phyloP scores from a whole-genome alignment of 1,139 yeast species.

The Taphrina flavorubra region DNA sequence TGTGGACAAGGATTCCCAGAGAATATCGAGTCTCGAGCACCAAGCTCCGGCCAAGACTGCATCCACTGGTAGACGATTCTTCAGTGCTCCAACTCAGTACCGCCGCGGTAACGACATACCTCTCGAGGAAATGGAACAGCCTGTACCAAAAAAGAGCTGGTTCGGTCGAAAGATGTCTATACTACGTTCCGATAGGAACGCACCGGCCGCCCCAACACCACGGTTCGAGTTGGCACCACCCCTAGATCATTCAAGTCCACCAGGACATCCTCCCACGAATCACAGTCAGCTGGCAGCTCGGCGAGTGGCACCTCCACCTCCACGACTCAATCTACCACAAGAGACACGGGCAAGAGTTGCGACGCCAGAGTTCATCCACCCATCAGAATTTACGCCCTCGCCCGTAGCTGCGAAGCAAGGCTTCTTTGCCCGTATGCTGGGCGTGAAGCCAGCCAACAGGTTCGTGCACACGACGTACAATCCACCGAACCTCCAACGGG shows the following conservation, averaged over 20 bases:
- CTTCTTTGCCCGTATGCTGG: conserved; percentile 43
- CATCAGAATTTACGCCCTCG: conserved; percentile 22
- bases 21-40: conserved; percentile 27
- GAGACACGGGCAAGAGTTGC: not conserved
- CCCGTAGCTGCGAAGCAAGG: conserved; percentile 27
- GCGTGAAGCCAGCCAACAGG: conserved; percentile 42
- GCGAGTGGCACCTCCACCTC: conserved; percentile 34
- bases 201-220: conserved; percentile 20
- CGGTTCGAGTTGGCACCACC: conserved; percentile 7
- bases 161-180: conserved; percentile 27
- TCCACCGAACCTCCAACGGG: conserved; percentile 37
- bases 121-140: not conserved
- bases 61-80: conserved; percentile 24
- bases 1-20: conserved; percentile 13
- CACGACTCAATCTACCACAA: conserved; percentile 8
- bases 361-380: conserved; percentile 23
- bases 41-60: conserved; percentile 13
- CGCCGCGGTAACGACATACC: conserved; percentile 8
- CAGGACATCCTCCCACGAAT: conserved; percentile 21
- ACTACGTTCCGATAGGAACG: conserved; percentile 17
- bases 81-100: conserved; percentile 33
- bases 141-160: conserved; percentile 16
- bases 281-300: conserved; percentile 25
- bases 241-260: conserved; percentile 27
- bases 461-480: conserved; percentile 39